Base-by-base conservation (phyloP, 768 basidiomycete genomes). In the Tylopilus vinaceipallidus region DNA sequence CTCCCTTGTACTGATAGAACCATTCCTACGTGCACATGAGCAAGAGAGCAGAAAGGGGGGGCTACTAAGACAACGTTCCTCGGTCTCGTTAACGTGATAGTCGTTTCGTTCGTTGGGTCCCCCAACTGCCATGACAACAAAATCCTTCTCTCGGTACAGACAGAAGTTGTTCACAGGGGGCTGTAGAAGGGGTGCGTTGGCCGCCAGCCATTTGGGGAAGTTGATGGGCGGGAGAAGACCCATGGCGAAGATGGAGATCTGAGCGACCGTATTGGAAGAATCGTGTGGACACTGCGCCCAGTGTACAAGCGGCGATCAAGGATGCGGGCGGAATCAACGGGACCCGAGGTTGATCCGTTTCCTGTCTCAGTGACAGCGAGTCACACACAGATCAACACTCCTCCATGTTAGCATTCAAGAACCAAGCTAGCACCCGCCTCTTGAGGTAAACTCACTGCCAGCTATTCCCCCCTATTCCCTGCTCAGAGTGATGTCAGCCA, bases 1-100 rank as follows among this genome's bases (percentile, higher is more conserved):
- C 82, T 3, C 95, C 95, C 67, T 94, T 93, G 74, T 95, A 77
- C 65, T 99, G 95, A 70, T 94, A 98, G 70, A 98, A 98, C 95
- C 94, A 98, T 70, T 98, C 95, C 88, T 92, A 14, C 11, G 36
- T 34, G 14, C 29, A 14, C 6, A 4, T 58, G 43, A 53, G 26
- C 13, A 5, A 24, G 6, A 33, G 17, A 3, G 11, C 3, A 30
- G 22, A 27, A n/a, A 26, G 19, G 17, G 12, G 14, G 27, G 54
- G 14, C n/a, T 8, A 12, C 22, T 24, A 8, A 27, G 16, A 14
- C 14, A 6, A 52, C 73, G 38, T 41, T 86, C 88, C 78, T 97
- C 93, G 1, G 95, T 98, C 71, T 97, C 84, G 66, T 98, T 98
- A 36, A 97, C 72, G 68, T 98, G 95, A 62, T 93, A 98, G 69